phyloP scores from a whole-genome alignment of 768 basidiomycete genomes.

The Saitozyma sp. region DNA sequence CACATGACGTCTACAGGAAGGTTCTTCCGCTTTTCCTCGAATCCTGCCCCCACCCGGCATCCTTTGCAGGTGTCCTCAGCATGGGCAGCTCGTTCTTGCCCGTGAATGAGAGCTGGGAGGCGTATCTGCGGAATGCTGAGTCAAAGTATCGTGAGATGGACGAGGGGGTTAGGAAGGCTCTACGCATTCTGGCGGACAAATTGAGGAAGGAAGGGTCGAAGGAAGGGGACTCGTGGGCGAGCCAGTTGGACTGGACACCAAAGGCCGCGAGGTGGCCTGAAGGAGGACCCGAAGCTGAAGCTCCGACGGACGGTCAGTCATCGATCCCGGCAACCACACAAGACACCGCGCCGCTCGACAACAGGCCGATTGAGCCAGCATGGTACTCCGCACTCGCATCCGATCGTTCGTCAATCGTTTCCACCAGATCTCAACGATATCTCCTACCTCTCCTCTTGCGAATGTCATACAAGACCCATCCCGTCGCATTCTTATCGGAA shows the following conservation, averaged over 20 bases:
- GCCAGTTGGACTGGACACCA: slow-evolving; percentile 92
- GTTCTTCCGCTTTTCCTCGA: slow-evolving; percentile 78
- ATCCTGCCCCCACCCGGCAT: slow-evolving; percentile 86
- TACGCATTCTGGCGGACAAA: slow-evolving; percentile 69
- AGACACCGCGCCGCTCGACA: background rate
- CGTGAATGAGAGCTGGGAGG: slow-evolving; percentile 85
- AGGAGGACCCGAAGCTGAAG: slow-evolving; percentile 8
- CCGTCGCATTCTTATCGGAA: slow-evolving; percentile 60
- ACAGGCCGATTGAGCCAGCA: slow-evolving; percentile 3
- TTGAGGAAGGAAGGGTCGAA: slow-evolving; percentile 57
- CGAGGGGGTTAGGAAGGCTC: slow-evolving; percentile 61
- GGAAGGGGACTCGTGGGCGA: slow-evolving; percentile 80
- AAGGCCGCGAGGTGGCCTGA: slow-evolving; percentile 58
- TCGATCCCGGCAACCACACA: background rate
- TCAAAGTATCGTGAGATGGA: slow-evolving; percentile 69
- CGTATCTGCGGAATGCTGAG: slow-evolving; percentile 77
- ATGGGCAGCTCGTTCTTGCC: slow-evolving; percentile 93
- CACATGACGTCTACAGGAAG: slow-evolving; percentile 73
- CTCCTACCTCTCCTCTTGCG: slow-evolving; percentile 69
- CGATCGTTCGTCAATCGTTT: slow-evolving; percentile 18
- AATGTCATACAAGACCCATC: slow-evolving; percentile 63
- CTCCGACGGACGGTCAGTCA: background rate
- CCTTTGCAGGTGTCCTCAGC: slow-evolving; percentile 82
- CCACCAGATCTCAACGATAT: slow-evolving; percentile 53
- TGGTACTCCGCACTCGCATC: slow-evolving; percentile 17